Conservation (phyloP, 768 basidiomycete genomes). For the Termitomyces titanicus region DNA sequence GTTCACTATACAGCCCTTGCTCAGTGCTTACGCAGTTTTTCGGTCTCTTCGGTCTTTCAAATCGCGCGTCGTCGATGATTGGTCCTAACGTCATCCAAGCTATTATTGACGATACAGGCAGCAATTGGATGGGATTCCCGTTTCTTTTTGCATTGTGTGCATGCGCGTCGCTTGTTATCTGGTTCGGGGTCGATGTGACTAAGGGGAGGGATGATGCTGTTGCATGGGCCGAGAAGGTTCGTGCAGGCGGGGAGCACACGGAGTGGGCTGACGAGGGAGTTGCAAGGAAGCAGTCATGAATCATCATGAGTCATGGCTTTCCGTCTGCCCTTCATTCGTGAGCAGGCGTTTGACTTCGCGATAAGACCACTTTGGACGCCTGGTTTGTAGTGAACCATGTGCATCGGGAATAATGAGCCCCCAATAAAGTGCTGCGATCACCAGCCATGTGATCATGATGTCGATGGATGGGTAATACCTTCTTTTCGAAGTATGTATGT, state of each 20-base stretch:
- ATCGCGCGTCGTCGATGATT: constrained; percentile 83
- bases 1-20: neutral
- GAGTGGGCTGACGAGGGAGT: neutral
- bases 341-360: neutral
- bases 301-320: neutral
- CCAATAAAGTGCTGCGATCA: neutral
- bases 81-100: constrained; percentile 85
- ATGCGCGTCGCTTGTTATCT: constrained; percentile 67
- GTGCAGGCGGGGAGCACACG: neutral
- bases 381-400: neutral
- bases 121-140: constrained; percentile 83
- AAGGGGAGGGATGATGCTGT: constrained; percentile 63
- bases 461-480: neutral
- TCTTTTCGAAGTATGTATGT: neutral
- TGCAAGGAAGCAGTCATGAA: neutral
- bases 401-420: no score
- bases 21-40: constrained; percentile 56
- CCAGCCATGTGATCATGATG: neutral
- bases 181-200: constrained; percentile 66
- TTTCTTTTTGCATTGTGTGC: constrained; percentile 75
- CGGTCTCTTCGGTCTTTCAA: constrained; percentile 80
- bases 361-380: neutral
- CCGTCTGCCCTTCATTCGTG: neutral
- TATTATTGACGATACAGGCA: constrained; percentile 67
- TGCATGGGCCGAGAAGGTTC: constrained; percentile 43